A percentile compares a stretch with the other conserved stretches of the same genome.
Conservation (phyloP, 2,329 filamentous ascomycete genomes). For the Diplodia intermedia region DNA sequence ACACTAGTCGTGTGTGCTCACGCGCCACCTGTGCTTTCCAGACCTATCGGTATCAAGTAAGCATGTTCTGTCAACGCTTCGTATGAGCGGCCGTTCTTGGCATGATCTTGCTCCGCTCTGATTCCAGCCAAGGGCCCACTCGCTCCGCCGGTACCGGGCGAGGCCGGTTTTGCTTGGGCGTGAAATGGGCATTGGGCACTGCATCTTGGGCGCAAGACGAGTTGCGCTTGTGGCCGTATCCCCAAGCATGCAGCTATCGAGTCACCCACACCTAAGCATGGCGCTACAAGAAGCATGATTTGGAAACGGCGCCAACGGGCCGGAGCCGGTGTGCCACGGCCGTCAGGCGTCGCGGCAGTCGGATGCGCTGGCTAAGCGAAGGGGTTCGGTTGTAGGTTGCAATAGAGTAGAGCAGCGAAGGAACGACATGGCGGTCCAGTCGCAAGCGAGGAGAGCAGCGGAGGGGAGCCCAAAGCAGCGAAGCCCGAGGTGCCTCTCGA, state of each 20-base stretch:
- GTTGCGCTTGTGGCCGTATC: not conserved
- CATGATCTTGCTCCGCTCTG: too few relatives aligned
- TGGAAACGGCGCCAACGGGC: not conserved
- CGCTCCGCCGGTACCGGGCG: not conserved
- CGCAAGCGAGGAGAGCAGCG: not conserved
- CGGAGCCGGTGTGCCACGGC: not conserved
- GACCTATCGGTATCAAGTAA: too few relatives aligned
- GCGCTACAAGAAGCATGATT: constrained; percentile 4
- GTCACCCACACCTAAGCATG: not conserved
- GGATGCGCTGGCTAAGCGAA: not conserved
- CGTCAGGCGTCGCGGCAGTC: not conserved
- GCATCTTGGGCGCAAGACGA: not conserved
- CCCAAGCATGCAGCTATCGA: not conserved
- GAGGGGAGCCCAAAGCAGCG: not conserved
- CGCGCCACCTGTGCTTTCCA: not conserved
- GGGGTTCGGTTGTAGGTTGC: not conserved
- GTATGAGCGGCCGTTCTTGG: not conserved
- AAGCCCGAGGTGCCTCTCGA: not conserved
- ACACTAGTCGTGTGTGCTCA: not conserved
- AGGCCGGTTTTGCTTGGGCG: too few relatives aligned
- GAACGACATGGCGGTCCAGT: not conserved
- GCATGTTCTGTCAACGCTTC: not conserved
- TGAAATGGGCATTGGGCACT: too few relatives aligned
- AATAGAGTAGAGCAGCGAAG: not conserved
- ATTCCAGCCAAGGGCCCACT: not conserved